Evolutionary conservation across 106 monocot genomes (phyloP), one percentile per base, ranked within the genome.

Genomic region (Phalaenopsis aphrodite): DNA sequence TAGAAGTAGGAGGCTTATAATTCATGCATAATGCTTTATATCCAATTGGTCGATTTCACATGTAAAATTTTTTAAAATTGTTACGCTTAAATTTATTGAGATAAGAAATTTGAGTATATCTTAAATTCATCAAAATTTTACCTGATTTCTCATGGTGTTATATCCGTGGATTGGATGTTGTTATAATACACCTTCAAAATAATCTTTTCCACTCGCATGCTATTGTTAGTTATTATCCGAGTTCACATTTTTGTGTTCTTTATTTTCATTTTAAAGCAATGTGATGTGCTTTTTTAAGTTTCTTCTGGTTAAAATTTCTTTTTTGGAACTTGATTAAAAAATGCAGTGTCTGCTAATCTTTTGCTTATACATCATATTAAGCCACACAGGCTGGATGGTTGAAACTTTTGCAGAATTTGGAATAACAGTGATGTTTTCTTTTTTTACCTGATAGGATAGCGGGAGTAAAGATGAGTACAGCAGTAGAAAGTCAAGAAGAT

Each of bases 361-460:
- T 57, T 57, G 4, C 0, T 57, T 4, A 57, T 57, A 15, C 57
- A 57, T 57, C 19, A 57, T 57, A 17, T 57, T 14, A 57, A 57
- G 17, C 4, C 19, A 57, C 57, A 15, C 2, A 19, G 14, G 57
- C 57, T 57, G 18, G 57, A 57, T 57, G 57, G 17, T 15, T 17
- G 57, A 57, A 57, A 16, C 57, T 57, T 6, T 16, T 57, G 57
- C 17, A 19, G 14, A 57, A 57, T 57, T 16, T 57, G 19, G 17
- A 57, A 57, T 57, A 57, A 19, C 57, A 18, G 57, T 57, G 1
- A 74, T 74, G 30, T 30, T 30, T 30, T 41, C 16, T 74, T 30
- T 45, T 47, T 80, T 2, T 38, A 66, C 24, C 73, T 81, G 14
- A 42, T 55, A 91, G 91, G 84, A 92, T 92, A 64, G 65, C 82